Evolutionary conservation across 2,329 filamentous ascomycete genomes (phyloP).

Genomic region (Sarocladiaceae sp.): DNA sequence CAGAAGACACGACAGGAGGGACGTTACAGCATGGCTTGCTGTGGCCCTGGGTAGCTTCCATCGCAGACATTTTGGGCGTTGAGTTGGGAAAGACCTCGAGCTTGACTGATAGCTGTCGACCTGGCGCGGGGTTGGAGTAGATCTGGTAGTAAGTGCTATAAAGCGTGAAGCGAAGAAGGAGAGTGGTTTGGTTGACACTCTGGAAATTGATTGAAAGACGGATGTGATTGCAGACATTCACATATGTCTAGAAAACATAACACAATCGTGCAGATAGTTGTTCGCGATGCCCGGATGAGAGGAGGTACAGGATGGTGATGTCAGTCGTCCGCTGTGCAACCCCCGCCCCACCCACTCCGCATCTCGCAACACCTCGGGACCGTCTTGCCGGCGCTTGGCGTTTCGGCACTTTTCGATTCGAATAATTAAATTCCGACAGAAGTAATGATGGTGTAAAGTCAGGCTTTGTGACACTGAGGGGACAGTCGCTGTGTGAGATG

Average conservation of each 20-base stretch:
- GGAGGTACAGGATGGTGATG: not conserved
- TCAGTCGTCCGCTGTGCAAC: not conserved
- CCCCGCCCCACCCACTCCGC: no score
- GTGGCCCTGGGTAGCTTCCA: conserved; percentile 49
- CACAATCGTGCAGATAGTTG: no score
- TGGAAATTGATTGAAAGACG: not conserved
- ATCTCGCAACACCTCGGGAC: not conserved
- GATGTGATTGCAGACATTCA: no score
- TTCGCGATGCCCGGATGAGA: no score
- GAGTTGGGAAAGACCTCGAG: not conserved
- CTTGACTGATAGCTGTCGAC: no score
- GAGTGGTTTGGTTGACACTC: not conserved
- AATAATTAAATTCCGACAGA: no score
- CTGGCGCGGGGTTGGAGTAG: not conserved
- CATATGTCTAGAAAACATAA: no score
- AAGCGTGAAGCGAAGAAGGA: not conserved
- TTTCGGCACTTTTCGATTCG: not conserved
- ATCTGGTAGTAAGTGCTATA: not conserved
- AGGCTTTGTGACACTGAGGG: no score
- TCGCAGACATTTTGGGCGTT: conserved; percentile 38
- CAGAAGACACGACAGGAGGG: conserved; percentile 51
- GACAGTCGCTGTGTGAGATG: no score
- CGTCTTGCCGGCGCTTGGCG: not conserved
- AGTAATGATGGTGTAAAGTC: no score
- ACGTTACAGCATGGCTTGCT: conserved; percentile 55